Evolutionary conservation across 1,284 basidiomycete genomes (phyloP).

Genomic region (Wallemia ichthyophaga): DNA sequence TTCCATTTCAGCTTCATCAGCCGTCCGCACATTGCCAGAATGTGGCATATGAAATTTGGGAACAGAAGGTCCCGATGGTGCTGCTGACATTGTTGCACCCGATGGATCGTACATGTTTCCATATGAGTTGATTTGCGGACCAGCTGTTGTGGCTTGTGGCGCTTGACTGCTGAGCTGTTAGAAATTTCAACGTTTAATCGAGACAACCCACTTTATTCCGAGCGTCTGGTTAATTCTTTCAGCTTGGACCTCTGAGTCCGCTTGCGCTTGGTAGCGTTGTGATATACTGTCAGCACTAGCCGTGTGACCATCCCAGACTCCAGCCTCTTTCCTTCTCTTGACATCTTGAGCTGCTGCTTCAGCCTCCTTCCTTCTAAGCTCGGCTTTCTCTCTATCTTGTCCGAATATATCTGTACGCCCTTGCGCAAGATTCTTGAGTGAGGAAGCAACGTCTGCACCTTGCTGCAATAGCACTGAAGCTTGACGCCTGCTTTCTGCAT

Average conservation of each 20-base stretch:
- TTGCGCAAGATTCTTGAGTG: constrained; percentile 61
- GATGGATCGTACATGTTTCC: background rate
- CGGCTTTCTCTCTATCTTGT: constrained; percentile 40
- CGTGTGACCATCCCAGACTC: constrained; percentile 86
- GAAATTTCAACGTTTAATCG: background rate
- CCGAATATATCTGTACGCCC: constrained; percentile 86
- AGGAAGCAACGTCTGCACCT: constrained; percentile 69
- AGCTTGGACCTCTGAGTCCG: constrained; percentile 81
- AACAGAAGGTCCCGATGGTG: constrained; percentile 6
- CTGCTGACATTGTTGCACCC: background rate
- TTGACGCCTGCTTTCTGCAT: constrained; percentile 53
- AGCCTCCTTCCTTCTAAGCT: constrained; percentile 49
- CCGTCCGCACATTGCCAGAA: constrained; percentile 23
- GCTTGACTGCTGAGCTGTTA: background rate
- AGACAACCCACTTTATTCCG: background rate
- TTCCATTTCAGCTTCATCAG: constrained; percentile 35
- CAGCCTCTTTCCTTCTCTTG: constrained; percentile 58
- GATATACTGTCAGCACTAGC: constrained; percentile 59
- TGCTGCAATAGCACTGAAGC: constrained; percentile 64
- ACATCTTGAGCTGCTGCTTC: constrained; percentile 51
- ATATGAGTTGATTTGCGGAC: constrained; percentile 31
- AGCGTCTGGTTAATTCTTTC: constrained; percentile 51
- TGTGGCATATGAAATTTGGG: constrained; percentile 11
- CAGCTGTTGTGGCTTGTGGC: constrained; percentile 26
- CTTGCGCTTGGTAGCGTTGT: constrained; percentile 63